Base-by-base conservation (phyloP, 2,329 filamentous ascomycete species). In the Cladosporium velox region DNA sequence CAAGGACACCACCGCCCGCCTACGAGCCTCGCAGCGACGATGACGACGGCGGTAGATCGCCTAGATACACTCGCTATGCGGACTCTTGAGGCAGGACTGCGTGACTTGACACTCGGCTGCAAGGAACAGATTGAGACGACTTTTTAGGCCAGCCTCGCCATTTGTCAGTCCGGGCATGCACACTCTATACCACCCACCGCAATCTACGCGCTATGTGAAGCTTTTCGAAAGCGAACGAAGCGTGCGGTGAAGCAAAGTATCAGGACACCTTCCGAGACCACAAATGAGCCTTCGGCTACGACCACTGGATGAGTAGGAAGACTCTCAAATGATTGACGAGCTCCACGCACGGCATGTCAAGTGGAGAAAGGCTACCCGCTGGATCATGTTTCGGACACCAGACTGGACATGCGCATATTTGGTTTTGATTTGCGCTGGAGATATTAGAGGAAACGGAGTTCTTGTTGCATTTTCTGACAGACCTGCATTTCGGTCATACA, bases 11-110 rank as follows among this genome's bases (percentile, higher is more conserved):
- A 18, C 75, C 75, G 21, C 75, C 75, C 2, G 74, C 75, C 21
- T 76, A 76, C 44, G 72, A 73, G 65, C 72, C 73, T 14, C 65
- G 72, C 5, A 70, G 65, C 44, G 73, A 74, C 35, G 73, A 75
- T 38, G 72, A 74, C 12, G 64, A 66, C 14, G 63, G 57, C 8
- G 63, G 63, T 14, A 59, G 57, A 32, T 65, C 63, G 41, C 63
- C 63, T 8, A 24, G 63, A 24, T 65, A 65, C 47, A 64, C 61
- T 4, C 61, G 61, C 7, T 64, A 44, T 10, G 41, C 61, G 14
- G 61, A 64, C 41, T 47, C 51, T 21, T 55, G 28, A 47, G 15
- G 24, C 24, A 21, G 8, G 14, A 47, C 4, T 18, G 35, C 26
- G 38, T 59, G 35, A 38, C 35, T 59, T 21, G 54, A 58, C 32